Base-by-base conservation (phyloP, 1,284 basidiomycete species). In the Ustilago hordei region DNA sequence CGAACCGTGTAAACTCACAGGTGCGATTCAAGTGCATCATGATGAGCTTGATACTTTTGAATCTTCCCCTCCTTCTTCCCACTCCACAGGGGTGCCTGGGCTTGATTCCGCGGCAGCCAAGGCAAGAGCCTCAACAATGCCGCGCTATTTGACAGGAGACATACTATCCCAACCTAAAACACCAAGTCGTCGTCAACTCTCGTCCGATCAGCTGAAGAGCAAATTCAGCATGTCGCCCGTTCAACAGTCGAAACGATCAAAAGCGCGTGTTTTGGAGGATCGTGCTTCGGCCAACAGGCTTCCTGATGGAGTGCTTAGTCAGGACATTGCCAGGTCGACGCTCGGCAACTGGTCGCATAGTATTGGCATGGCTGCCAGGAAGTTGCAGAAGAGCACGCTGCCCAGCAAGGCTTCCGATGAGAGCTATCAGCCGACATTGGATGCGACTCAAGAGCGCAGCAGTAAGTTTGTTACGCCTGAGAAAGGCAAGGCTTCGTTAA, bases 151-250 rank as follows among this genome's bases (percentile, higher is more conserved):
- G 12, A 55, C 38, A 12, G 28, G 35, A 15, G 56, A 67, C 32
- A 36, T 15, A 5, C 52, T 11, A 12, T 28, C 47, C 8, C 55
- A 71, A 32, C 64, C 56, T 17, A 60, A 57, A 32, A 71, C 74
- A 3, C 74, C 64, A 2, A 57, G 59, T 34, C 61, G 61, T 32
- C 43, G 63, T 2, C 63, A 66, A 39, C 31, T 45, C 9, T 55
- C 67, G 0, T 23, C 52, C 31, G 57, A 69, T 23, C 67, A 66
- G n/a, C 64, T 77, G 23, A 63, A 54, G 50, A 73, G 70, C 64
- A 77, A 77, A 15, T 77, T 77, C 48, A 69, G 67, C 67, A 77
- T 77, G 69, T 77, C 75, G 6, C 75, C 75, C 23, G 64, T 69
- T 12, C 75, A 77, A 32, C 62, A 55, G 8, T 67, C 75, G 4